Conservation (phyloP, 2,329 filamentous ascomycete species). For the Mycosphaerelloides madeirae region DNA sequence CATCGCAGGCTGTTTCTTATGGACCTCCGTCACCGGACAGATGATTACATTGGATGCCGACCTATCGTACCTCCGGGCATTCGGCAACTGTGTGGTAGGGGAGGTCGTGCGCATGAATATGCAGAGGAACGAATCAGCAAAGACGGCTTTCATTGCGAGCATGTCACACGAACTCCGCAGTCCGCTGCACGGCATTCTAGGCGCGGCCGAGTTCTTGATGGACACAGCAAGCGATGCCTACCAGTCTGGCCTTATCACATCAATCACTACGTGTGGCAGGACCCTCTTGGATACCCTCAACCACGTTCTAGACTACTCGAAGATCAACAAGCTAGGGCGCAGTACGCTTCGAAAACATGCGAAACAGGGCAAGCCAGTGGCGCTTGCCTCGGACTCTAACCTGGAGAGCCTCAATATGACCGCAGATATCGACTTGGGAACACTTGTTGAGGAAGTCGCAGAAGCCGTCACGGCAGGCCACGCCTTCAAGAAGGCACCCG, state of each 20-base stretch:
- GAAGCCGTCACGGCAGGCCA: constrained; percentile 53
- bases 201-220: constrained; percentile 47
- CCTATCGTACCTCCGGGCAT: constrained; percentile 40
- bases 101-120: constrained; percentile 37
- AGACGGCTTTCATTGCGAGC: constrained; percentile 49
- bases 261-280: constrained; percentile 47
- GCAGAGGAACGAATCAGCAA: constrained; percentile 42
- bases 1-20: constrained; percentile 43
- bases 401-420: constrained; percentile 31
- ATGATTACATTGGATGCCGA: constrained; percentile 36
- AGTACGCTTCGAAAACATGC: constrained; percentile 23
- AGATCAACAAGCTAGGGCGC: constrained; percentile 39
- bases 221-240: constrained; percentile 41
- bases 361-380: constrained; percentile 23
- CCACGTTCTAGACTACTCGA: constrained; percentile 39
- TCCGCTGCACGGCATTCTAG: constrained; percentile 47
- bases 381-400: constrained; percentile 25
- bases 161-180: constrained; percentile 51
- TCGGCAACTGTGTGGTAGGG: constrained; percentile 38
- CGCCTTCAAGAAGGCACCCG: constrained; percentile 32
- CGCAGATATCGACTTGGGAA: constrained; percentile 40
- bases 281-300: constrained; percentile 47
- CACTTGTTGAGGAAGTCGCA: constrained; percentile 50
- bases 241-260: constrained; percentile 43
- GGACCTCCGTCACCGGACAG: constrained; percentile 41